Evolutionary conservation across 2,329 filamentous ascomycete species (phyloP), one percentile per base, ranked within the genome.

Genomic region (Fusarium citri): DNA sequence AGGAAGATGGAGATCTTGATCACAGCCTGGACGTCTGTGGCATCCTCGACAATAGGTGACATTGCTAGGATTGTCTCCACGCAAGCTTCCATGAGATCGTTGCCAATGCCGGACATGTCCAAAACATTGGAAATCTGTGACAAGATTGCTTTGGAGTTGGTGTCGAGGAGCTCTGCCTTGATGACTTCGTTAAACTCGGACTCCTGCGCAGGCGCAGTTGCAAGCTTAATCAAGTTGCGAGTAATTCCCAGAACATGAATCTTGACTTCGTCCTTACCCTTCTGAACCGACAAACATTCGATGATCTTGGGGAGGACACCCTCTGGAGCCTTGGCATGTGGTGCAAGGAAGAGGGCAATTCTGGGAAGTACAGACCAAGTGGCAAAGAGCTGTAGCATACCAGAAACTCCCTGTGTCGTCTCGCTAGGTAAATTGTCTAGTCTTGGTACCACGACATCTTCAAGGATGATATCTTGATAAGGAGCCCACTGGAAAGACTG

Each of bases 321-420:
- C 10, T 86, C 79, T 15, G 91, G 87, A 40, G 79, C 78, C 16
- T 74, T 72, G 12, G 66, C 74, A 51, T 81, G 77, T 11, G 80
- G 79, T 10, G 76, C 79, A 10, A 99, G 84, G 73, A 96, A 93
- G 9, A 90, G 76, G 2, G 91, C 89, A 2, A 89, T 91, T 65
- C 85, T 86, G 1, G 88, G 84, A 23, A 91, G 86, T 61, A 87
- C 87, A 6, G 93, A 91, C 92, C 95, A 97, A 3, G 92, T 92
- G 6, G 89, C 89, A 68, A 99, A 89, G 8, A 99, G 84, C 67
- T 91, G 90, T 66, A 98, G 86, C 42, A 94, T 87, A 18, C 91
- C 92, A 5, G 96, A 98, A 10, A 98, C 85, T 16, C 94, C 93
- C 77, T 99, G 94, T 0, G 94, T 92, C 45, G 93, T 97, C 81